phyloP scores from a whole-genome alignment of 75 land plant genomes.

The Selaginella moellendorffii region DNA sequence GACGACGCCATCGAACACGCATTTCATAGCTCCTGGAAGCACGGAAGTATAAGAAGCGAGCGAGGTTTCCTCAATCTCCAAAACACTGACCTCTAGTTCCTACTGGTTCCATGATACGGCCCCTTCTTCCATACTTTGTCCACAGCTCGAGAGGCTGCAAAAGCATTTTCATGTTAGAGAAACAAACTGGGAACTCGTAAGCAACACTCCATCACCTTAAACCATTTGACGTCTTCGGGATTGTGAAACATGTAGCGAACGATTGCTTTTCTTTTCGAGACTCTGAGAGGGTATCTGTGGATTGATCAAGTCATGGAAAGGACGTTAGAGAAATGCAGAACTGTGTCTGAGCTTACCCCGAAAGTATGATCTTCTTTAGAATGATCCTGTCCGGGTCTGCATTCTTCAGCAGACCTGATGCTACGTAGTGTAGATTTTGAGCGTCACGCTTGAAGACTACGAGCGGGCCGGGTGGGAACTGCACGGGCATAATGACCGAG shows the following conservation, averaged over 20 bases:
- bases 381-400: slow-evolving; percentile 67
- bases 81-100: slow-evolving; percentile 96
- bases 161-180: too few species aligned
- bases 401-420: slow-evolving; percentile 60
- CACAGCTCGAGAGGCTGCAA: slow-evolving; percentile 84
- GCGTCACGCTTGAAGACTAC: slow-evolving; percentile 40
- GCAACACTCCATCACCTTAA: slow-evolving; percentile 65
- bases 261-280: slow-evolving; percentile 59
- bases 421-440: slow-evolving; percentile 37
- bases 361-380: slow-evolving; percentile 67
- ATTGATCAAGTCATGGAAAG: too few species aligned
- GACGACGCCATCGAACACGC: slow-evolving; percentile 64
- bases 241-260: slow-evolving; percentile 91
- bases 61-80: too few species aligned
- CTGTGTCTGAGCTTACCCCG: too few species aligned
- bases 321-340: too few species aligned
- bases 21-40: slow-evolving; percentile 83
- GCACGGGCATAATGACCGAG: slow-evolving; percentile 73
- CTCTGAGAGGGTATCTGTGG: slow-evolving; percentile 81
- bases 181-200: too few species aligned
- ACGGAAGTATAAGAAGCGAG: too few species aligned
- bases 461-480: slow-evolving; percentile 58
- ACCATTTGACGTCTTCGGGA: slow-evolving; percentile 96
- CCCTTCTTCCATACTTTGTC: slow-evolving; percentile 84
- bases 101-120: slow-evolving; percentile 90